Conservation (phyloP, 2,329 filamentous ascomycete species). For the Neodidymelliopsis sp. region DNA sequence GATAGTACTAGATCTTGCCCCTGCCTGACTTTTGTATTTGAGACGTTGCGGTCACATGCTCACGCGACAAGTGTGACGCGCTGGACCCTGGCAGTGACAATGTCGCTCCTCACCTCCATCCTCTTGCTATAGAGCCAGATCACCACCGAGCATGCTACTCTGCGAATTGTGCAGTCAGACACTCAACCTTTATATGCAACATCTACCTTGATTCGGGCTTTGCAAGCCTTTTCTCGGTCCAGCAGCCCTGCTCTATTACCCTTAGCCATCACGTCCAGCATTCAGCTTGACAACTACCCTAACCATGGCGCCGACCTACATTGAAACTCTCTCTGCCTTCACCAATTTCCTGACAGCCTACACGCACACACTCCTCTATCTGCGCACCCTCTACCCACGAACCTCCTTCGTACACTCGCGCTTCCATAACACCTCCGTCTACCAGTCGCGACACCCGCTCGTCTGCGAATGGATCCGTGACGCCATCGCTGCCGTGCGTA, state of each 20-base stretch:
- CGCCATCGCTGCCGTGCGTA: conserved; percentile 74
- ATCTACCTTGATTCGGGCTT: too few relatives aligned
- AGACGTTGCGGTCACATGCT: conserved; percentile 7
- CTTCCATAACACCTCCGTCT: conserved; percentile 84
- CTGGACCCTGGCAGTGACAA: conserved; percentile 8
- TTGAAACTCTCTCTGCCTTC: conserved; percentile 71
- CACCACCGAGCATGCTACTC: too few relatives aligned
- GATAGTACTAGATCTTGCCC: neutral
- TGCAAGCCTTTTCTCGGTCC: too few relatives aligned
- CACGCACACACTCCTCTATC: conserved; percentile 85
- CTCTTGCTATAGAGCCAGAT: too few relatives aligned
- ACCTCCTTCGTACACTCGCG: conserved; percentile 79
- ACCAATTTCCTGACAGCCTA: conserved; percentile 81
- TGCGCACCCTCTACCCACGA: conserved; percentile 79
- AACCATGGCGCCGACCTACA: conserved; percentile 43
- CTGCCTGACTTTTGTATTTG: neutral
- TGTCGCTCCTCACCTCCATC: too few relatives aligned
- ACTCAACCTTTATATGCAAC: too few relatives aligned
- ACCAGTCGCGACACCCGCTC: conserved; percentile 84
- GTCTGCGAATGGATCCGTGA: conserved; percentile 88
- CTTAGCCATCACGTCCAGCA: neutral
- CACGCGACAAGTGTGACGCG: conserved; percentile 5
- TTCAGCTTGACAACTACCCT: conserved; percentile 19
- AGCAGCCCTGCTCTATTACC: too few relatives aligned
- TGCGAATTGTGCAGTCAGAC: too few relatives aligned